These are phyloP conservation scores for Cetraspora pellucida DNA, from an alignment of 192 early-diverging fungal species.

Conservation along the genomic window DNA sequence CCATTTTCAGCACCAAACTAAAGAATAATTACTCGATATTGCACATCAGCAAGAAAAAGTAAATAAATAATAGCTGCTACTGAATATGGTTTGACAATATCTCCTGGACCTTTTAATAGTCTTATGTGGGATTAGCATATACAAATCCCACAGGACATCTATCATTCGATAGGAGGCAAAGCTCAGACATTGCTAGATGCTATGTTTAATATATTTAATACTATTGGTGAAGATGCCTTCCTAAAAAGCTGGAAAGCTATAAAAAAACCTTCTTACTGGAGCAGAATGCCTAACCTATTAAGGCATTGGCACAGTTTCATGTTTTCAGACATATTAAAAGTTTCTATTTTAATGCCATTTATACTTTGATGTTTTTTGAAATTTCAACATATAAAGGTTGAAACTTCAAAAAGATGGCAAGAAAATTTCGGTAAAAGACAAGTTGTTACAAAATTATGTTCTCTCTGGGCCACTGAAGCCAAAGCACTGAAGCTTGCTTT, in stretches of 20 bases:
- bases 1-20: neutral
- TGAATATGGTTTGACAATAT: neutral
- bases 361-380: neutral
- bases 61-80: too few species aligned
- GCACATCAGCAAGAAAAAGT: neutral
- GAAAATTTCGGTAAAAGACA: too few species aligned
- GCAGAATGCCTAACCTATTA: neutral
- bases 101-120: neutral
- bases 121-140: neutral
- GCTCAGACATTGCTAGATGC: neutral
- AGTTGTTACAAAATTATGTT: too few species aligned
- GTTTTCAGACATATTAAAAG: neutral
- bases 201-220: neutral
- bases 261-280: neutral
- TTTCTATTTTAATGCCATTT: conserved; percentile 20
- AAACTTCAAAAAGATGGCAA: neutral
- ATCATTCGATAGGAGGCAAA: conserved; percentile 35
- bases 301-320: conserved; percentile 4
- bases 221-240: neutral
- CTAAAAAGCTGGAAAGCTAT: neutral
- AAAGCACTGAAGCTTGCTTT: too few species aligned
- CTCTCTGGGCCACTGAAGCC: too few species aligned
- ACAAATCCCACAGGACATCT: neutral
- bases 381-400: neutral
- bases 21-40: neutral